Percentiles rank a stretch among this genome's conserved stretches.
phyloP scores from a whole-genome alignment of 768 basidiomycete genomes.

The Psilocybe cubensis region DNA sequence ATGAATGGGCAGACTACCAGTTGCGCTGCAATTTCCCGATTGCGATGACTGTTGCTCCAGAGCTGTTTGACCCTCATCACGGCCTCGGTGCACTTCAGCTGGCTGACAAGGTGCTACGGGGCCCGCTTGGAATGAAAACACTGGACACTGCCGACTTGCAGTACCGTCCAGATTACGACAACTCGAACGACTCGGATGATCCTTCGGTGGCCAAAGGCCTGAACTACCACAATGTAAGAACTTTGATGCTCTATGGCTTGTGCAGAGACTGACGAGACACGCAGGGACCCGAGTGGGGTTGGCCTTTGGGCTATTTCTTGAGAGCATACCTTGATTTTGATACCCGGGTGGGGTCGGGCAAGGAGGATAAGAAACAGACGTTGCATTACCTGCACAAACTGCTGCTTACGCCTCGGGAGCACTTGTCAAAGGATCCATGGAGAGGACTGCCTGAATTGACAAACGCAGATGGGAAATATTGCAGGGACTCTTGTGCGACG shows the following conservation, averaged over 20 bases:
- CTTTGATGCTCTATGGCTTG: neutral
- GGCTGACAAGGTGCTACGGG: slow-evolving; percentile 81
- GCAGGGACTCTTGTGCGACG: slow-evolving; percentile 87
- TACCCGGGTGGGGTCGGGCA: slow-evolving; percentile 63
- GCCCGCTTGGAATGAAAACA: slow-evolving; percentile 96
- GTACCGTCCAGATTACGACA: slow-evolving; percentile 92
- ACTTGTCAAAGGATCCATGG: slow-evolving; percentile 87
- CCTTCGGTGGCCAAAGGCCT: slow-evolving; percentile 85
- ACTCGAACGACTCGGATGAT: slow-evolving; percentile 90
- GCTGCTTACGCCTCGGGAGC: slow-evolving; percentile 68
- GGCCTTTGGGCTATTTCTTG: slow-evolving; percentile 95
- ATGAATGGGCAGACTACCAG: slow-evolving; percentile 98
- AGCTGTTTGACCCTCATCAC: slow-evolving; percentile 82
- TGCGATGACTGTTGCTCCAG: slow-evolving; percentile 96
- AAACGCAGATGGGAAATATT: slow-evolving; percentile 82
- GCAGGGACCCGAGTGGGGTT: slow-evolving; percentile 93
- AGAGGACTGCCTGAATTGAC: slow-evolving; percentile 93
- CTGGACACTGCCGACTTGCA: slow-evolving; percentile 86
- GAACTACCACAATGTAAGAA: slow-evolving; percentile 90
- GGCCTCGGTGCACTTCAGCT: slow-evolving; percentile 80
- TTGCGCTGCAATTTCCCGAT: slow-evolving; percentile 92
- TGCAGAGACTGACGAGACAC: slow-evolving; percentile 18
- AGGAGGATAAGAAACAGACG: slow-evolving; percentile 73
- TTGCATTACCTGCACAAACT: slow-evolving; percentile 80
- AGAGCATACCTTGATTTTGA: slow-evolving; percentile 94